Conservation (phyloP, 2,329 filamentous ascomycete species). For the Ceratocystis diversiconidia region DNA sequence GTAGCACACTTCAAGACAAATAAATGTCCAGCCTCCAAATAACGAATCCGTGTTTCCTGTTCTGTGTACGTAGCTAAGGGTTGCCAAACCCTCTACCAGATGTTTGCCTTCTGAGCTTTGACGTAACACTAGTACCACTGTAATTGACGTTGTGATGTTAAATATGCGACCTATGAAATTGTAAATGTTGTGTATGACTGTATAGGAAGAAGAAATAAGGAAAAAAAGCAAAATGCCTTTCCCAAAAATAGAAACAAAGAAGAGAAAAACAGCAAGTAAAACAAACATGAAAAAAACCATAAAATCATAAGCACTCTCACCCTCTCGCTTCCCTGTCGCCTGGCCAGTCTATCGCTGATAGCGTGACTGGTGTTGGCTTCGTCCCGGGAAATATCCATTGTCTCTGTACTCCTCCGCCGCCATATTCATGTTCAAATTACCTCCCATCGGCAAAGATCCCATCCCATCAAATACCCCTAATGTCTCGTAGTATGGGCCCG, state of each 20-base stretch:
- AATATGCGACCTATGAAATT: neutral
- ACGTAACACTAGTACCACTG: neutral
- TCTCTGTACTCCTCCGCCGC: slow-evolving; percentile 2
- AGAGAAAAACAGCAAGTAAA: neutral
- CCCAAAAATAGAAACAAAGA: neutral
- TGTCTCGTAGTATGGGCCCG: slow-evolving; percentile 6
- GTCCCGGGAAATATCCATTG: slow-evolving; percentile 6
- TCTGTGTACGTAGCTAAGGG: too few species aligned
- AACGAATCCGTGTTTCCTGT: too few species aligned
- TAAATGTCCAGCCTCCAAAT: too few species aligned
- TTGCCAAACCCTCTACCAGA: too few species aligned
- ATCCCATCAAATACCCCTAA: neutral
- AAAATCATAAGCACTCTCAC: neutral
- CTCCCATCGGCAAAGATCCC: neutral
- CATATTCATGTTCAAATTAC: slow-evolving; percentile 8
- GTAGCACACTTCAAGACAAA: neutral
- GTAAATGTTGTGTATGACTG: neutral
- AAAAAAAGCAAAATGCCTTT: neutral
- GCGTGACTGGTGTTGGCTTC: neutral
- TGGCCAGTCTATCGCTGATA: neutral
- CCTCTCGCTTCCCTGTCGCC: neutral
- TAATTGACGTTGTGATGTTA: neutral
- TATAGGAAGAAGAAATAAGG: neutral
- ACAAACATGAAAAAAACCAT: neutral
- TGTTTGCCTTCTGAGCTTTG: neutral